Evolutionary conservation across 257 asterid species (phyloP).

Genomic region (Nicotiana sylvestris): DNA sequence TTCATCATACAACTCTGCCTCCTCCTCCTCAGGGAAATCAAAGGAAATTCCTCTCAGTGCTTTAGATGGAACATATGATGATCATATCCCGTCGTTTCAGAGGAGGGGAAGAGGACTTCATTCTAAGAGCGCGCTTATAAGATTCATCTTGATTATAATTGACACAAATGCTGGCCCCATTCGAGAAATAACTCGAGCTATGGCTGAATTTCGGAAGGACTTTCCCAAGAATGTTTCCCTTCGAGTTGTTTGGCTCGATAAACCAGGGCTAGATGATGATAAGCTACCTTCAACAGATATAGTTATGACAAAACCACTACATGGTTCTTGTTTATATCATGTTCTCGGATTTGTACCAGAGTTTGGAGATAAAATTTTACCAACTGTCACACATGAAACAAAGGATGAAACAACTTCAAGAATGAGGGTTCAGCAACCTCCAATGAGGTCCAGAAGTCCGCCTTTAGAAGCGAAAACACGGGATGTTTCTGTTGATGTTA

Average conservation of each 20-base stretch:
- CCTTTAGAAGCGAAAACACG: neutral
- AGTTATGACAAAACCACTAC: slow-evolving; percentile 54
- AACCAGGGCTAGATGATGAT: slow-evolving; percentile 30
- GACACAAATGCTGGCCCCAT: slow-evolving; percentile 44
- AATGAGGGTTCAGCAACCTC: neutral
- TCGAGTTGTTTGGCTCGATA: slow-evolving; percentile 64
- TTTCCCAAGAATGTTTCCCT: slow-evolving; percentile 16
- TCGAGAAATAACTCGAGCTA: slow-evolving; percentile 32
- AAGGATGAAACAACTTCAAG: neutral
- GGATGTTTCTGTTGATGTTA: neutral
- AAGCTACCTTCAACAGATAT: slow-evolving; percentile 50
- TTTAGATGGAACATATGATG: slow-evolving; percentile 33
- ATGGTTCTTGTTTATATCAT: slow-evolving; percentile 61
- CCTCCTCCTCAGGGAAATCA: slow-evolving; percentile 19
- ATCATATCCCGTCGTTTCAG: neutral
- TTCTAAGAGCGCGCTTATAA: neutral
- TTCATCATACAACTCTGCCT: neutral
- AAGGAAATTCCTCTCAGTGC: slow-evolving; percentile 47
- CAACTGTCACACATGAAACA: neutral
- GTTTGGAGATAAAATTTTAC: slow-evolving; percentile 22
- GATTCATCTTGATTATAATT: slow-evolving; percentile 42
- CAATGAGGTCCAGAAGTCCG: neutral
- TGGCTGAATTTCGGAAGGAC: slow-evolving; percentile 61
- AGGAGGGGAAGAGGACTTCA: slow-evolving; percentile 4
- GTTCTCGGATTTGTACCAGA: slow-evolving; percentile 52